phyloP scores from a whole-genome alignment of 257 asterid species.

The Cruciata laevipes region DNA sequence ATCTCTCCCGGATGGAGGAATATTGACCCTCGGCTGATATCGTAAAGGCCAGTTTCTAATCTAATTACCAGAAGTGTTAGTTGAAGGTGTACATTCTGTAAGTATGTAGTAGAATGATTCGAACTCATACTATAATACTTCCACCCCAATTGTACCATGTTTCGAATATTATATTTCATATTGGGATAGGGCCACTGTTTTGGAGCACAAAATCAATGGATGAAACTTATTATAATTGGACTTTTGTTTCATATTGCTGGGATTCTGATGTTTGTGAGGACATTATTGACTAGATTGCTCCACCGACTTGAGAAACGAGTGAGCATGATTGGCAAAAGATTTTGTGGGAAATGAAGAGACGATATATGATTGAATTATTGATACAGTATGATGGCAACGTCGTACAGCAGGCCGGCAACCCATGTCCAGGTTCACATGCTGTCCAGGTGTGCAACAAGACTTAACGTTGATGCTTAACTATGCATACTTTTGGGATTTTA shows the following conservation, averaged over 20 bases:
- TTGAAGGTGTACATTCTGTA: neutral
- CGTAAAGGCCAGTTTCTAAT: neutral
- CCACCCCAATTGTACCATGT: neutral
- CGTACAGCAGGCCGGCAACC: slow-evolving; percentile 47
- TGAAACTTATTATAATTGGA: neutral
- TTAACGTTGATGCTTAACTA: neutral
- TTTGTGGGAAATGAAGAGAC: neutral
- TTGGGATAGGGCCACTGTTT: neutral
- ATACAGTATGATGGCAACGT: slow-evolving; percentile 15
- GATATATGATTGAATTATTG: neutral
- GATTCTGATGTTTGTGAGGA: neutral
- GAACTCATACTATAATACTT: too few relatives aligned
- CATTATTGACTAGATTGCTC: neutral
- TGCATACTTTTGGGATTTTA: too few relatives aligned
- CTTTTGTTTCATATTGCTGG: neutral
- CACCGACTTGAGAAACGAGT: neutral
- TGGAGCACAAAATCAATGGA: neutral
- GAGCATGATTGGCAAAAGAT: neutral
- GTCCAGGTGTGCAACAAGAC: neutral
- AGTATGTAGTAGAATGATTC: neutral
- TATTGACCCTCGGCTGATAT: neutral
- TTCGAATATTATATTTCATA: neutral
- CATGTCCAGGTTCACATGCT: slow-evolving; percentile 62
- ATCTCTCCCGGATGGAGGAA: neutral
- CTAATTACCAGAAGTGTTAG: neutral